Percentiles rank a stretch among this genome's conserved stretches.
These are phyloP conservation scores for Iris macrosiphon DNA, from an alignment of 106 monocot genomes.

Conservation along the genomic window DNA sequence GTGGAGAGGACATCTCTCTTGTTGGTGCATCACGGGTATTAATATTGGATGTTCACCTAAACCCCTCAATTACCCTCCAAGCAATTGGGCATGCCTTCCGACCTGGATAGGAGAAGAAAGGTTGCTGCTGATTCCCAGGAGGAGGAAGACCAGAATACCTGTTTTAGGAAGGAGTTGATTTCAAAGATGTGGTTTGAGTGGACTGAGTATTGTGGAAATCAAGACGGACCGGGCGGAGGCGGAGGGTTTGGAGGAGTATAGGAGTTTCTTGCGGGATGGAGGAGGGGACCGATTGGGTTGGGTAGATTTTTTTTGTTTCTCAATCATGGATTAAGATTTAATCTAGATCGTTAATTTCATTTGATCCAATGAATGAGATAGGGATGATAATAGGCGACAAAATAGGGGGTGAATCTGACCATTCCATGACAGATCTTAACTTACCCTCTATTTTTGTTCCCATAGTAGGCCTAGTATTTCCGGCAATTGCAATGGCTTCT, in stretches of 20 bases:
- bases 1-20: conserved; percentile 93
- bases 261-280: too few relatives aligned
- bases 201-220: conserved; percentile 33
- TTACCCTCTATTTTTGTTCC: conserved; percentile 4
- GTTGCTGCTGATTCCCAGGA: conserved; percentile 76
- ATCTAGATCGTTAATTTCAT: too few relatives aligned
- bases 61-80: conserved; percentile 91
- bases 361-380: too few relatives aligned
- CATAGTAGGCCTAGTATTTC: conserved; percentile 6
- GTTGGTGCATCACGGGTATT: conserved; percentile 84
- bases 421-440: conserved; percentile 1
- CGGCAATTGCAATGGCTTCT: conserved; percentile 3
- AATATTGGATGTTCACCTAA: conserved; percentile 82
- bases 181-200: conserved; percentile 97
- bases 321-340: too few relatives aligned
- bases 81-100: conserved; percentile 93
- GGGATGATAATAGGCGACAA: too few relatives aligned
- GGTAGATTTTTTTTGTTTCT: too few relatives aligned
- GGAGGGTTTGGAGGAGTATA: too few relatives aligned
- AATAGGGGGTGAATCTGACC: background rate
- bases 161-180: conserved; percentile 78
- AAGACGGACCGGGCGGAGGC: too few relatives aligned
- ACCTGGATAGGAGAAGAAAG: conserved; percentile 67
- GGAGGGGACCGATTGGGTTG: too few relatives aligned
- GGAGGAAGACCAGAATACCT: conserved; percentile 54